Percentiles rank a stretch among this genome's conserved stretches.
Evolutionary conservation across 371 early-diverging fungal species (phyloP).

Genomic region (Actinomucor elegans): DNA sequence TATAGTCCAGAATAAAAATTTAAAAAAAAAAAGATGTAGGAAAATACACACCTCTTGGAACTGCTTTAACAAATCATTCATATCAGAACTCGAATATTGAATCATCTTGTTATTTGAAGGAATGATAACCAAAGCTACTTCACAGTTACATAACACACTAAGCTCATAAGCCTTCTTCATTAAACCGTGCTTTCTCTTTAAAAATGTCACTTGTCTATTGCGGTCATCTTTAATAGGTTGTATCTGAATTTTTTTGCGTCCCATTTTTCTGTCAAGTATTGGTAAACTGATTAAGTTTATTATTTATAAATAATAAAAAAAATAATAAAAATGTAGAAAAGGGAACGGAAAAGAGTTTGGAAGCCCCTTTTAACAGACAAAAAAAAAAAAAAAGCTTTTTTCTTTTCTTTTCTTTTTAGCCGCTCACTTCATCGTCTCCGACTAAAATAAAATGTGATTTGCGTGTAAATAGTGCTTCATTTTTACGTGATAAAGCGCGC

Average conservation of each 20-base stretch:
- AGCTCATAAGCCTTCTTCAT: slow-evolving; percentile 99
- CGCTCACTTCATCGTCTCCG: neutral
- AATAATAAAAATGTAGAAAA: neutral
- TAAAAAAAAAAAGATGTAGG: neutral
- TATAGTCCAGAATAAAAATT: neutral
- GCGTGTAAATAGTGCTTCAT: too few species aligned
- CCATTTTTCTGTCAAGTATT: slow-evolving; percentile 58
- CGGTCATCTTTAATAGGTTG: slow-evolving; percentile 92
- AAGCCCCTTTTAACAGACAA: neutral
- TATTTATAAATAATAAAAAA: too few species aligned
- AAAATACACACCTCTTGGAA: slow-evolving; percentile 11
- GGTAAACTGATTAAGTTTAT: too few species aligned
- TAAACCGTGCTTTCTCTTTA: slow-evolving; percentile 97
- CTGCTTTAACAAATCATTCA: slow-evolving; percentile 27
- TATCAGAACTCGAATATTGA: slow-evolving; percentile 89
- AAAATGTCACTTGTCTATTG: slow-evolving; percentile 91
- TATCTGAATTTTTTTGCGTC: slow-evolving; percentile 96
- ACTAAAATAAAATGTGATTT: too few species aligned
- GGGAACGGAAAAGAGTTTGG: neutral
- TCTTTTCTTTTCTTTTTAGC: neutral
- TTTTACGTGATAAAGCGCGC: too few species aligned
- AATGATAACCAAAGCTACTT: slow-evolving; percentile 93
- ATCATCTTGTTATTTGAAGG: slow-evolving; percentile 85
- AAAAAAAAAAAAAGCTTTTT: neutral
- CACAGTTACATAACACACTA: slow-evolving; percentile 94